Evolutionary conservation across 331 rosid genomes (phyloP).

Genomic region (Phaseolus coccineus): DNA sequence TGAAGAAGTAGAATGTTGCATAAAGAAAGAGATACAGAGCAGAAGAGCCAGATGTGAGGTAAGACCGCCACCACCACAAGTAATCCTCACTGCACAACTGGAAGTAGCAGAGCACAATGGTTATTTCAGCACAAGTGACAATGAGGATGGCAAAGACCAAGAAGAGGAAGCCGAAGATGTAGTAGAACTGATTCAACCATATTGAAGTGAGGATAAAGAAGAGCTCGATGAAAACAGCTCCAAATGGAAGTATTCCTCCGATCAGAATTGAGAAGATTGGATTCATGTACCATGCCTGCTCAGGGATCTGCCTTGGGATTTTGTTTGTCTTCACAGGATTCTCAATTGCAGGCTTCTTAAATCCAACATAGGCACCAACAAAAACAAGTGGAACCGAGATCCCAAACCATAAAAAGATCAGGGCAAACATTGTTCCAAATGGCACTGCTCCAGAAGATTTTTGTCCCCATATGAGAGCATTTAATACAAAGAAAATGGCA

Average conservation of each 20-base stretch:
- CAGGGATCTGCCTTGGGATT: slow-evolving; percentile 97
- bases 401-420: slow-evolving; percentile 93
- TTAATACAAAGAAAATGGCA: slow-evolving; percentile 77
- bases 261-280: slow-evolving; percentile 84
- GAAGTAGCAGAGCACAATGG: slow-evolving; percentile 97
- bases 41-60: slow-evolving; percentile 95
- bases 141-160: slow-evolving; percentile 87
- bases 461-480: slow-evolving; percentile 91
- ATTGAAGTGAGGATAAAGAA: slow-evolving; percentile 97
- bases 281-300: slow-evolving; percentile 99
- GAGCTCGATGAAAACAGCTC: slow-evolving; percentile 97
- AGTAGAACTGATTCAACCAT: slow-evolving; percentile 98
- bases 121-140: slow-evolving; percentile 91
- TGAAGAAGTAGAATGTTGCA: slow-evolving; percentile 96
- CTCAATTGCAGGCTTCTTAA: slow-evolving; percentile 89
- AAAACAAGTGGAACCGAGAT: slow-evolving; percentile 97
- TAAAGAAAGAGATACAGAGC: slow-evolving; percentile 93
- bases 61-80: slow-evolving; percentile 99
- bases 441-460: slow-evolving; percentile 99
- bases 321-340: slow-evolving; percentile 97
- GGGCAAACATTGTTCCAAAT: slow-evolving; percentile 98
- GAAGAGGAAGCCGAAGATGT: slow-evolving; percentile 96
- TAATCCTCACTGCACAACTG: slow-evolving; percentile 99
- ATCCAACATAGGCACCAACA: slow-evolving; percentile 94
- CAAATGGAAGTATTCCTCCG: slow-evolving; percentile 95